Evolutionary conservation across 352 stramenopile genomes (phyloP).

Genomic region (Aphanomyces invadans): DNA sequence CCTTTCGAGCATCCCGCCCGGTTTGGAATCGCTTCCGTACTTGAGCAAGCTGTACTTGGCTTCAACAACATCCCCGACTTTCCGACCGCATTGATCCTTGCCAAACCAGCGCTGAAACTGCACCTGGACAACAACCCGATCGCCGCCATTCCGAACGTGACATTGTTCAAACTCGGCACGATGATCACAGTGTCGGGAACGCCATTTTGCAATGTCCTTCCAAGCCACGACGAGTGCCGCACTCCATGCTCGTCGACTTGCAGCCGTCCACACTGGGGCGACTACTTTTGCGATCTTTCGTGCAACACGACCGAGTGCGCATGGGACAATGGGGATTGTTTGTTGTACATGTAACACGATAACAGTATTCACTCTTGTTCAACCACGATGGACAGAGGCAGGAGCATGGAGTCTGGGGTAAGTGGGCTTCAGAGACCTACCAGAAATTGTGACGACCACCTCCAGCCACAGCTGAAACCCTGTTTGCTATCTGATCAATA

Average conservation of each 20-base stretch:
- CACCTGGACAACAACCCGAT: neutral
- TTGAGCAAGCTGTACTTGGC: neutral
- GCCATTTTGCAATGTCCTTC: neutral
- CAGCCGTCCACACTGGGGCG: neutral
- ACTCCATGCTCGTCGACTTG: neutral
- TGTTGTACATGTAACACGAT: no score
- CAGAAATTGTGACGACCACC: no score
- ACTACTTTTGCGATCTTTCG: neutral
- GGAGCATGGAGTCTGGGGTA: no score
- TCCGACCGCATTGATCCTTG: neutral
- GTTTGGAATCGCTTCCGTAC: neutral
- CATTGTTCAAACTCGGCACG: neutral
- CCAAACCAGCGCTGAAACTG: neutral
- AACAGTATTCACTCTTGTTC: no score
- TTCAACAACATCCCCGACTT: neutral
- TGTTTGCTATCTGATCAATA: no score
- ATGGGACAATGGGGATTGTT: neutral
- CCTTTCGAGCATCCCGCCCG: neutral
- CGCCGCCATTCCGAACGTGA: neutral
- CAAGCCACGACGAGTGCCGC: neutral
- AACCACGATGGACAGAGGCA: no score
- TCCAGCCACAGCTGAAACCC: no score
- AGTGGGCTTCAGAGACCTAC: no score
- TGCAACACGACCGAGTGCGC: neutral
- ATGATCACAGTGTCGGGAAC: neutral